Base-by-base conservation (phyloP, 176 grass and related monocot species). In the Bolboschoenus planiculmis region DNA sequence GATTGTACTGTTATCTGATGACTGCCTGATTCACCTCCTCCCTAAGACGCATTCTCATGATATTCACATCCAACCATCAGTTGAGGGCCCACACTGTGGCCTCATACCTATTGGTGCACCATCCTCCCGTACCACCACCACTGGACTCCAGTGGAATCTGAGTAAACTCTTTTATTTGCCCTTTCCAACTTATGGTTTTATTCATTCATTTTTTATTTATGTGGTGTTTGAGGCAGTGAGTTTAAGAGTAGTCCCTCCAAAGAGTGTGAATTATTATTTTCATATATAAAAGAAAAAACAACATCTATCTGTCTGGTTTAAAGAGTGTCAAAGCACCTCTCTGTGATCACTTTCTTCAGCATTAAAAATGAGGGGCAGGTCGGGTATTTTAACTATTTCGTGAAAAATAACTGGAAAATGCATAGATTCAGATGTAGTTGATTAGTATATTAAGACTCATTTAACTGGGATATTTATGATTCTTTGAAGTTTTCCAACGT, bases 121-220 rank as follows among this genome's bases (percentile, higher is more conserved):
- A 0, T 93, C 96, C 23, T 15, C 36, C 14, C 83, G 70, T 68
- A 93, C 84, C 46, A 93, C 84, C n/a, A 98, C 96, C 13, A 91
- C 89, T 0, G 96, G 96, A 16, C 96, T 98, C 27, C 73, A 91
- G 26, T 98, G 96, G 96, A 87, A 98, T 88, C 76, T 98, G 61
- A 86, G 95, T 97, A 83, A 40, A 76, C 16, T 63, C 65, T 71
- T 68, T 56, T 23, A 42, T 39, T 10, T n/a, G 42, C n/a, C 50
- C 20, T 53, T 78, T 83, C 10, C 23, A 35, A n/a, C 47, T 43
- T 76, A 57, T 31, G 21, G 75, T 10, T 61, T 73, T 40, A 11
- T 68, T n/a, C 18, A 68, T 68, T 42, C 18, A 72, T 78, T 62
- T 5, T 7, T 24, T 42, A 75, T 56, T 55, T 34, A 75, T 30